Conservation (phyloP, 176 grass and related monocot genomes). For the Puya raimondii region DNA sequence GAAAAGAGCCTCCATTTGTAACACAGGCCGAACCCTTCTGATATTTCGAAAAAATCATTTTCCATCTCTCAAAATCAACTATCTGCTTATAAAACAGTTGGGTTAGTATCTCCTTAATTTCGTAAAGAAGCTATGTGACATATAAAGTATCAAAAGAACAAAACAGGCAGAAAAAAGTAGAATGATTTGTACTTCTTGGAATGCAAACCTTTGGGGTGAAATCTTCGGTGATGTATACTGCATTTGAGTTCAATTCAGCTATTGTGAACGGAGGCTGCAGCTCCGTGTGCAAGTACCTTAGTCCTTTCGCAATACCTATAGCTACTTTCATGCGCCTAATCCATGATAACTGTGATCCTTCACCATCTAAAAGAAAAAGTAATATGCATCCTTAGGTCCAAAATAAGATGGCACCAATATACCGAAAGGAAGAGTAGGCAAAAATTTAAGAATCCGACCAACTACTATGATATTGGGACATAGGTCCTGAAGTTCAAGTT, state of each 20-base stretch:
- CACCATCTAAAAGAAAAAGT: slow-evolving; percentile 46
- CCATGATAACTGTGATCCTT: slow-evolving; percentile 78
- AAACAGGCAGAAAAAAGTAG: slow-evolving; percentile 10
- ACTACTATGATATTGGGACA: no score
- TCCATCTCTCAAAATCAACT: slow-evolving; percentile 98
- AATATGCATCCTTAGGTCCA: no score
- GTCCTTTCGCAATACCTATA: slow-evolving; percentile 69
- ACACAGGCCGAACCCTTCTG: slow-evolving; percentile 37
- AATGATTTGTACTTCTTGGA: background rate
- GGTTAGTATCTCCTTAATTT: background rate
- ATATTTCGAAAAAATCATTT: slow-evolving; percentile 50
- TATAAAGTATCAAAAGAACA: background rate
- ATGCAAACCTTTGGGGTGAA: slow-evolving; percentile 66
- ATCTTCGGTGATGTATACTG: slow-evolving; percentile 79
- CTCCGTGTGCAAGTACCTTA: slow-evolving; percentile 78
- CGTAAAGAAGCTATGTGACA: background rate
- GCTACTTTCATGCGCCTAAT: slow-evolving; percentile 90
- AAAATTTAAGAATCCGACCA: no score
- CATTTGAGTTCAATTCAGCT: slow-evolving; percentile 66
- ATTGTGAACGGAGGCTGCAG: slow-evolving; percentile 59
- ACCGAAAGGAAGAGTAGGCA: no score
- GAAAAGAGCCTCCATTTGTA: slow-evolving; percentile 36
- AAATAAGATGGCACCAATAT: no score
- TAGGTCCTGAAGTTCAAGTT: no score
- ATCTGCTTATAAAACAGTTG: slow-evolving; percentile 34